Percentiles rank a stretch among this genome's conserved stretches.
These are phyloP conservation scores for Sphaerulina vaccinii DNA, from an alignment of 2,329 filamentous ascomycete species.

Conservation along the genomic window DNA sequence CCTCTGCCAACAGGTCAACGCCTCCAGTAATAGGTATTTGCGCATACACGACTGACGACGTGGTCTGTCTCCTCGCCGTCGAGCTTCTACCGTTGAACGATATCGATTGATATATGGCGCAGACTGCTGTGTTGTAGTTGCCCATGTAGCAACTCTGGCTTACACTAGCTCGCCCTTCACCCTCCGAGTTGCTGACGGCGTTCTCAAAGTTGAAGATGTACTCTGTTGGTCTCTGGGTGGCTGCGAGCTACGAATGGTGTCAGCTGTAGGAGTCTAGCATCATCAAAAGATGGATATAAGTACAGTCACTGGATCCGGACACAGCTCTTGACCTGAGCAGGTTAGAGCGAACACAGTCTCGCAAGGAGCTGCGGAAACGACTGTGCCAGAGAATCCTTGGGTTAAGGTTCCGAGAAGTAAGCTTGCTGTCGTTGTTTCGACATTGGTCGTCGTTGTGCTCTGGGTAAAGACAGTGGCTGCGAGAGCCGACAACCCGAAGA, in stretches of 20 bases:
- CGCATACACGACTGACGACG: constrained; percentile 10
- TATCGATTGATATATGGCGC: constrained; percentile 9
- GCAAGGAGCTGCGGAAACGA: constrained; percentile 12
- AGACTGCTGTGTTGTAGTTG: constrained; percentile 9
- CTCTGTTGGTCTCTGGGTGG: constrained; percentile 14
- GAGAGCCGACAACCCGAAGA: not conserved
- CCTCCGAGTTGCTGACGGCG: constrained; percentile 5
- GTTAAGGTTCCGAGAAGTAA: constrained; percentile 10
- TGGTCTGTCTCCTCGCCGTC: constrained; percentile 6
- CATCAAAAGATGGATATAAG: not conserved
- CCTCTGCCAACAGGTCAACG: constrained; percentile 16
- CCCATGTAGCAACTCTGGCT: constrained; percentile 8
- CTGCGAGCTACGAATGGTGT: constrained; percentile 11
- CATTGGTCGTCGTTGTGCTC: not conserved
- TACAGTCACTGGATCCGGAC: not conserved
- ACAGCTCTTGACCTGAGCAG: constrained; percentile 9
- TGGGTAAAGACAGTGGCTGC: not conserved
- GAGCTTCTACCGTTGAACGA: constrained; percentile 4
- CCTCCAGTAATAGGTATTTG: constrained; percentile 23
- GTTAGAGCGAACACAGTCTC: constrained; percentile 3
- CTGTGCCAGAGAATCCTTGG: constrained; percentile 6
- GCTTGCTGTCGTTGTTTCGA: not conserved
- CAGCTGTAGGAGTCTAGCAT: not conserved
- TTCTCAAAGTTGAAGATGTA: constrained; percentile 13
- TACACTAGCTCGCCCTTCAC: constrained; percentile 6